These are phyloP conservation scores for Arthroderma sp. DNA, from an alignment of 2,329 filamentous ascomycete species.

Conservation along the genomic window DNA sequence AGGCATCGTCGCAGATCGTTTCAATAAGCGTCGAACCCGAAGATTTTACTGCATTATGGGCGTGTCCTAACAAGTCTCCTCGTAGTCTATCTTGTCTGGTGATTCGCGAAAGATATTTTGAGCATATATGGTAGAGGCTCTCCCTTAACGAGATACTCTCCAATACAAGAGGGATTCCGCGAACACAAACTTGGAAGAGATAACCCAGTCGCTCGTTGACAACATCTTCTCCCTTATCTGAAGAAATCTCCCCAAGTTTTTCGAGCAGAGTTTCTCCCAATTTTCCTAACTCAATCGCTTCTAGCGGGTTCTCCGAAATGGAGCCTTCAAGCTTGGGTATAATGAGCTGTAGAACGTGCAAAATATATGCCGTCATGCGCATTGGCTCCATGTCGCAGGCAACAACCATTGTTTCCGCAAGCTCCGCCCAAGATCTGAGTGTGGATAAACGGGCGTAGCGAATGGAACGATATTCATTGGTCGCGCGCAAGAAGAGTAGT, in stretches of 20 bases:
- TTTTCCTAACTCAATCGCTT: slow-evolving; percentile 63
- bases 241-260: slow-evolving; percentile 25
- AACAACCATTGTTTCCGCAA: slow-evolving; percentile 71
- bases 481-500: slow-evolving; percentile 26
- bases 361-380: slow-evolving; percentile 60
- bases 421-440: slow-evolving; percentile 69
- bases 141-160: slow-evolving; percentile 61
- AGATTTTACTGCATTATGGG: slow-evolving; percentile 57
- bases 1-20: slow-evolving; percentile 84
- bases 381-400: slow-evolving; percentile 65
- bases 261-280: slow-evolving; percentile 55
- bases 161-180: slow-evolving; percentile 62
- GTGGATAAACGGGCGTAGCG: slow-evolving; percentile 46
- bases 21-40: slow-evolving; percentile 74
- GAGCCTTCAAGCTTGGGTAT: slow-evolving; percentile 75
- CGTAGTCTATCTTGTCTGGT: slow-evolving; percentile 16
- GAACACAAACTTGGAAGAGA: slow-evolving; percentile 75
- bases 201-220: slow-evolving; percentile 83
- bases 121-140: slow-evolving; percentile 83
- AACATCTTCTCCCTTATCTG: slow-evolving; percentile 43
- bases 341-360: slow-evolving; percentile 77
- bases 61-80: slow-evolving; percentile 22
- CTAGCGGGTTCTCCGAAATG: slow-evolving; percentile 52
- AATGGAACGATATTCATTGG: slow-evolving; percentile 28
- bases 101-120: slow-evolving; percentile 58